A percentile compares a stretch with the other conserved stretches of the same genome.
Evolutionary conservation across 148 eudicot genomes (phyloP).

Genomic region (Gaultheria prostrata): DNA sequence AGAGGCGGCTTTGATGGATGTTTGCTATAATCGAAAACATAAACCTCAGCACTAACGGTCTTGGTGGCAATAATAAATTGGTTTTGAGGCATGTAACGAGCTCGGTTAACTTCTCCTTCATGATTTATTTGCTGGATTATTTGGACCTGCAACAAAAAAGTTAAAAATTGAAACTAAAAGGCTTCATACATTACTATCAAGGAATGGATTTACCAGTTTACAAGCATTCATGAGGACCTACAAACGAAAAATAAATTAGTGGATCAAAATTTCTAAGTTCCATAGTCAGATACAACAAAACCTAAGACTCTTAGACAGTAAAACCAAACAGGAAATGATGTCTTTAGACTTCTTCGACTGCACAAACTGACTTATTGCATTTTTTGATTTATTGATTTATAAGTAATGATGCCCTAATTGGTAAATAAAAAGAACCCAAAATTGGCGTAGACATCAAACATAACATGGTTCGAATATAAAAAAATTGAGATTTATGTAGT

Average conservation of each 20-base stretch:
- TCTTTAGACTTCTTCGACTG: not conserved
- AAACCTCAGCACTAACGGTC: constrained; percentile 81
- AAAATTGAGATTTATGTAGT: not conserved
- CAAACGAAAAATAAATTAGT: not conserved
- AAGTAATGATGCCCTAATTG: not conserved
- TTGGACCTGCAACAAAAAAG: constrained; percentile 60
- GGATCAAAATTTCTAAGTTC: not conserved
- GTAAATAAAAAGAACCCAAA: not conserved
- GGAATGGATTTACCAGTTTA: not conserved
- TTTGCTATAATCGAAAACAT: constrained; percentile 80
- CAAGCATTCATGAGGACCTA: not conserved
- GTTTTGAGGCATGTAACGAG: constrained; percentile 94
- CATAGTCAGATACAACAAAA: not conserved
- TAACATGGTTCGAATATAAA: not conserved
- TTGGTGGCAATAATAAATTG: constrained; percentile 84
- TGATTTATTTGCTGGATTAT: constrained; percentile 88
- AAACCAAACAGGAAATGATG: not conserved
- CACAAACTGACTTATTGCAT: not conserved
- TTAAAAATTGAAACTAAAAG: not conserved
- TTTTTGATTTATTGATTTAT: not conserved
- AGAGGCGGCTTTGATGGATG: constrained; percentile 87
- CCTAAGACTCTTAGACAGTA: not conserved
- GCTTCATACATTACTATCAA: constrained; percentile 2
- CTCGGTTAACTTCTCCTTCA: constrained; percentile 90
- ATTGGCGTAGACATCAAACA: not conserved